A percentile compares a stretch with the other conserved stretches of the same genome.
Conservation (phyloP, 805 yeast species). For the Kazachstania martiniae region DNA sequence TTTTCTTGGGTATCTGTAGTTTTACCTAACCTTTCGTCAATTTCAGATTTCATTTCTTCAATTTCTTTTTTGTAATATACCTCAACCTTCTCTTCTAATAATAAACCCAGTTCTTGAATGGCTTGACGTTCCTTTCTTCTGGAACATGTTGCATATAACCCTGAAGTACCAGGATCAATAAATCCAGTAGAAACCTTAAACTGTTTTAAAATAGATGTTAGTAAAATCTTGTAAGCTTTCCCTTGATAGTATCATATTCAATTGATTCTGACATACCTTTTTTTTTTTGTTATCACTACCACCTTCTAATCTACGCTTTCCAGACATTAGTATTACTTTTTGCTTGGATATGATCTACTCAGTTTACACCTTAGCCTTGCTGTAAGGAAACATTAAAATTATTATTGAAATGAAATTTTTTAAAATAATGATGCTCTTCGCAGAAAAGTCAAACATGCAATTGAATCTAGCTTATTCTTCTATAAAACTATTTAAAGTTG, state of each 20-base stretch:
- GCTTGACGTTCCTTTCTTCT: constrained; percentile 72
- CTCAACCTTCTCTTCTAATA: constrained; percentile 45
- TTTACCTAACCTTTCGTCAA: constrained; percentile 10
- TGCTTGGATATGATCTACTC: too few relatives aligned
- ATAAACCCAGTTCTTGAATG: constrained; percentile 54
- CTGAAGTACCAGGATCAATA: constrained; percentile 76
- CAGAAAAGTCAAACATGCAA: too few relatives aligned
- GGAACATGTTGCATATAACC: constrained; percentile 82
- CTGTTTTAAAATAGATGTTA: constrained; percentile 3
- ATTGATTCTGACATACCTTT: constrained; percentile 1
- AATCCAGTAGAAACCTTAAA: constrained; percentile 26
- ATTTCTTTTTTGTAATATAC: constrained; percentile 34
- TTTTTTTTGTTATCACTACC: not conserved
- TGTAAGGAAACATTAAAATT: too few relatives aligned
- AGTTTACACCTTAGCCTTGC: too few relatives aligned
- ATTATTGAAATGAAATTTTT: too few relatives aligned
- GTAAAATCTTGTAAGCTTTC: not conserved
- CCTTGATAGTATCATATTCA: constrained; percentile 3
- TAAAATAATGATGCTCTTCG: too few relatives aligned
- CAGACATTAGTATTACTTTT: too few relatives aligned
- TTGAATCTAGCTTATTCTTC: too few relatives aligned
- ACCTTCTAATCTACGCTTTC: too few relatives aligned
- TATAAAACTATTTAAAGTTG: too few relatives aligned
- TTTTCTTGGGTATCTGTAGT: constrained; percentile 24
- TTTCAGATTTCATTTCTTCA: constrained; percentile 13